These are phyloP conservation scores for Teratosphaeria epicoccoides DNA, from an alignment of 2,329 filamentous ascomycete species.

Conservation along the genomic window DNA sequence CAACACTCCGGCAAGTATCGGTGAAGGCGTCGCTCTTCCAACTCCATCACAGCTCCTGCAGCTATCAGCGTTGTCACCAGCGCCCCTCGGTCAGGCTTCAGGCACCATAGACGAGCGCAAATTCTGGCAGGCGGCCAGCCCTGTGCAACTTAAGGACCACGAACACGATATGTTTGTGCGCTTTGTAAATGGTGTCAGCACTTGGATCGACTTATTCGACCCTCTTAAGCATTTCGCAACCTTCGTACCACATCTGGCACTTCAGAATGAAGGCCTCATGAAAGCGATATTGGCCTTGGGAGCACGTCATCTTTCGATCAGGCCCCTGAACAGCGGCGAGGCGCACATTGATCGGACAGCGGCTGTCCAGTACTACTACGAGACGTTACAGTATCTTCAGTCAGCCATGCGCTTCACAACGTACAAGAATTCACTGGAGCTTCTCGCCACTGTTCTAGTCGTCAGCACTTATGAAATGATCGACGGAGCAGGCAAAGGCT, in stretches of 20 bases:
- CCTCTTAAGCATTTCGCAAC: constrained; percentile 30
- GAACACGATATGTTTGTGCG: constrained; percentile 31
- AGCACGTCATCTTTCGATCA: constrained; percentile 41
- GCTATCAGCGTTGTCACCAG: constrained; percentile 14
- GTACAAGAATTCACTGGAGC: constrained; percentile 48
- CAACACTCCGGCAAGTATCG: constrained; percentile 7
- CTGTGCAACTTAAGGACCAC: constrained; percentile 24
- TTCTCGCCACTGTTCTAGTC: constrained; percentile 49
- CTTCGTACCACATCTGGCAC: constrained; percentile 30
- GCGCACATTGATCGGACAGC: constrained; percentile 22
- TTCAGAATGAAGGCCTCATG: constrained; percentile 46
- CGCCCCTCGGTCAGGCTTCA: constrained; percentile 4
- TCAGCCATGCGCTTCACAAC: constrained; percentile 48
- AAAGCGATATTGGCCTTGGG: constrained; percentile 48
- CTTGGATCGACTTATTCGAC: constrained; percentile 37
- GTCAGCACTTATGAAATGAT: constrained; percentile 58
- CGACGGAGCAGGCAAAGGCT: constrained; percentile 45
- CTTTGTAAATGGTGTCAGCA: constrained; percentile 29
- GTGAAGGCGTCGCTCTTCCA: constrained; percentile 14
- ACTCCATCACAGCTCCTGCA: constrained; percentile 15
- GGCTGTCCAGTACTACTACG: constrained; percentile 47
- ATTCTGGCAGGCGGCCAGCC: constrained; percentile 18
- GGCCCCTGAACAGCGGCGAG: constrained; percentile 18
- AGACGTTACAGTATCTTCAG: constrained; percentile 52
- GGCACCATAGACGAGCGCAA: constrained; percentile 15